phyloP scores from a whole-genome alignment of 2,329 filamentous ascomycete genomes.

The Blastomyces percursus region DNA sequence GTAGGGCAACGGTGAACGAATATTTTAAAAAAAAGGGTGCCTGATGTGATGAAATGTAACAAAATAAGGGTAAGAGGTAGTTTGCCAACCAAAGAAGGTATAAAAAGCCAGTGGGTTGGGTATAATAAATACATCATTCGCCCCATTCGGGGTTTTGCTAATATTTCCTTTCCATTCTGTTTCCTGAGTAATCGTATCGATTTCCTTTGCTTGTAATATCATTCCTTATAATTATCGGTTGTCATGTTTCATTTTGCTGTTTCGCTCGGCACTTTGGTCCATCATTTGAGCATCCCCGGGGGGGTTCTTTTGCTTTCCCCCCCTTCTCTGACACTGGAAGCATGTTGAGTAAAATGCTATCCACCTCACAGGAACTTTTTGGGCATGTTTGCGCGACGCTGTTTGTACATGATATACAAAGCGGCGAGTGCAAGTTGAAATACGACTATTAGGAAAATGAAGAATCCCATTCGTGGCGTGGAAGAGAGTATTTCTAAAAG shows the following conservation, averaged over 20 bases:
- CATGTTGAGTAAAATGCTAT: neutral
- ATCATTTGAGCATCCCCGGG: neutral
- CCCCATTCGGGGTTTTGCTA: neutral
- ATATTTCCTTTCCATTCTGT: neutral
- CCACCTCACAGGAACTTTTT: slow-evolving; percentile 72
- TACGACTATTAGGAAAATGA: slow-evolving; percentile 61
- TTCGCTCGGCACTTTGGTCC: neutral
- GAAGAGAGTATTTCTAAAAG: slow-evolving; percentile 41
- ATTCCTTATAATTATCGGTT: neutral
- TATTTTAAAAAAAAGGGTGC: too few species aligned
- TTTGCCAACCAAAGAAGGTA: neutral
- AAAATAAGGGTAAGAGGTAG: neutral
- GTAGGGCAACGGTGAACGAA: neutral
- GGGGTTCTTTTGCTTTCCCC: neutral
- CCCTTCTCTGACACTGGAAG: neutral
- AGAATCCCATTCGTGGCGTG: slow-evolving; percentile 47
- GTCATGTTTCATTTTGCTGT: neutral
- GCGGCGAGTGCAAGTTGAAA: slow-evolving; percentile 61
- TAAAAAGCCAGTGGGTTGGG: neutral
- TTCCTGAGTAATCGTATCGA: neutral
- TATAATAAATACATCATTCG: neutral
- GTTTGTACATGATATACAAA: slow-evolving; percentile 69
- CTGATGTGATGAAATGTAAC: neutral
- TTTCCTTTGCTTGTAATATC: neutral
- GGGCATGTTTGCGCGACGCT: slow-evolving; percentile 60